Conservation (phyloP, 2,329 filamentous ascomycete species). For the Nemania sp. region DNA sequence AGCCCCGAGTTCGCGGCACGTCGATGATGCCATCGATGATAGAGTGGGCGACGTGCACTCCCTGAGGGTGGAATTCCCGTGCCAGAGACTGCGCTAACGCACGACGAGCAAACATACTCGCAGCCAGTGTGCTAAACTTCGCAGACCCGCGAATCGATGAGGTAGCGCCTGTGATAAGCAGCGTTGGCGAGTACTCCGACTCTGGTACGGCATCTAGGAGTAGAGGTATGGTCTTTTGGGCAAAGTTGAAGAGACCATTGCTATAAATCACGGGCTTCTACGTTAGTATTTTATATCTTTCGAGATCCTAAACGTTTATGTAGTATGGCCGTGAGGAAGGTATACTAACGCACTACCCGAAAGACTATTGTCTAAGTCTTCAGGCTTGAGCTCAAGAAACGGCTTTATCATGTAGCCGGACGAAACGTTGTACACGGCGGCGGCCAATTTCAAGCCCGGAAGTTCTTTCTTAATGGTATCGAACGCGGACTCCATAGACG, state of each 20-base stretch:
- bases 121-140: slow-evolving; percentile 71
- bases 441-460: slow-evolving; percentile 25
- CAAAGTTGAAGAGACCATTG: slow-evolving; percentile 76
- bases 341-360: slow-evolving; percentile 62
- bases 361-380: slow-evolving; percentile 63
- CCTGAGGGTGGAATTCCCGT: slow-evolving; percentile 78
- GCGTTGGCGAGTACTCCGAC: slow-evolving; percentile 69
- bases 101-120: slow-evolving; percentile 76
- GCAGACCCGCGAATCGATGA: slow-evolving; percentile 75
- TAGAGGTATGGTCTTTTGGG: slow-evolving; percentile 72
- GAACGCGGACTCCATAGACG: slow-evolving; percentile 25
- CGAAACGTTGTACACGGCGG: slow-evolving; percentile 42
- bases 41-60: slow-evolving; percentile 78
- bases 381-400: slow-evolving; percentile 66
- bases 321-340: background rate
- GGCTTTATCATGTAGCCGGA: slow-evolving; percentile 63
- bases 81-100: slow-evolving; percentile 76
- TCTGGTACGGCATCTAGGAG: slow-evolving; percentile 67
- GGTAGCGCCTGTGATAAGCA: slow-evolving; percentile 82
- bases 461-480: slow-evolving; percentile 25
- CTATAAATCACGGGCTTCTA: slow-evolving; percentile 47
- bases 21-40: slow-evolving; percentile 82
- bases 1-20: slow-evolving; percentile 72
- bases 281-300: background rate
- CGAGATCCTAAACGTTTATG: background rate